Evolutionary conservation across 108 stramenopile genomes (phyloP), one percentile per base, ranked within the genome.

Genomic region (Discostella pseudostelligera): DNA sequence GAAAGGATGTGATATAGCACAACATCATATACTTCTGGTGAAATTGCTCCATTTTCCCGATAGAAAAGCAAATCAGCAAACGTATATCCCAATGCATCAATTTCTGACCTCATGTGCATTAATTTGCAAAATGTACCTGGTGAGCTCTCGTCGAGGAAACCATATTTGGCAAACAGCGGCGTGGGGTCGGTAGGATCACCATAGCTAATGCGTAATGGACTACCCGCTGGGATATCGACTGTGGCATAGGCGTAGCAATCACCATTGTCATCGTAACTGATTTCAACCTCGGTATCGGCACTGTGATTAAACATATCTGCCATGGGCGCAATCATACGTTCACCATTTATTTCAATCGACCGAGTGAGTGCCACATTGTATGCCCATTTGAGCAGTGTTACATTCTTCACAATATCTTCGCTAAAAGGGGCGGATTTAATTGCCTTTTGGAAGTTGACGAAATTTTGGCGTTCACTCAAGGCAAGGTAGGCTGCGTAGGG

Each of bases 221-320:
- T 70, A 32, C 84, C 84, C 12, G 84, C 81, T 4, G 81, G 80
- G 11, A 85, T 59, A 42, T 85, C 84, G 25, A 49, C 48, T 14
- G 68, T 49, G 25, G 75, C 74, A 61, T 62, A 69, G 7, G 57
- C 81, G n/a, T 67, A 72, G 39, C 83, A 84, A 54, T 84, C 80
- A 21, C 83, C 83, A 22, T 76, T 35, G 21, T 77, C 78, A 48
- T 87, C 85, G 35, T 66, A 81, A n/a, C 54, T 63, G 1, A 87
- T 36, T 39, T 80, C 75, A 16, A 80, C 76, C 36, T 84, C 83
- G 4, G 83, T 56, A 16, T 87, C 72, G 9, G 79, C 66, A 21
- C 79, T 83, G 57, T 87, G 86, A 63, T 87, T 87, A 56, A 87
- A 84, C 80, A 81, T 81, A 53, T 85, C 84, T 2, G 70, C 81